A percentile compares a stretch with the other conserved stretches of the same genome.
Evolutionary conservation across 768 basidiomycete genomes (phyloP).

Genomic region (Auricularia heimuer): DNA sequence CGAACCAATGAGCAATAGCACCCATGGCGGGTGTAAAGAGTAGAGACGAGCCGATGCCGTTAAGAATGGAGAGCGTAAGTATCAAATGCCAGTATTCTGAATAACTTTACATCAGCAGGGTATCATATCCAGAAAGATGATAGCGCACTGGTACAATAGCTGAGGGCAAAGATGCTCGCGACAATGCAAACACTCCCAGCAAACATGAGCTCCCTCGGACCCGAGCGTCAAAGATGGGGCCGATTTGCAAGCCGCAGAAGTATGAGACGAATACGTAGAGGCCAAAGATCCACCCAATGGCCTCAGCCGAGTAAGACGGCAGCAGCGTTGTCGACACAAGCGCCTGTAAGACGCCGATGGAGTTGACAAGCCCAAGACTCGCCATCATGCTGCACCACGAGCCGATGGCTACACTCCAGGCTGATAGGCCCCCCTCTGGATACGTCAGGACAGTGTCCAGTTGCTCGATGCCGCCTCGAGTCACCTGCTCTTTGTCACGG

Average conservation of each 20-base stretch:
- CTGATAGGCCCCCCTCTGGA: not conserved
- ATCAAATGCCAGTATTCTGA: not conserved
- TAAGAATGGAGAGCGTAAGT: not conserved
- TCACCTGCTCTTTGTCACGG: too few species aligned
- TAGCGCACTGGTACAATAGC: not conserved
- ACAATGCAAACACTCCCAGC: not conserved
- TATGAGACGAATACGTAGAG: not conserved
- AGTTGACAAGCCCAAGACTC: not conserved
- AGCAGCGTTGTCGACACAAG: not conserved
- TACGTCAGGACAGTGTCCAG: not conserved
- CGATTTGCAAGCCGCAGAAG: not conserved
- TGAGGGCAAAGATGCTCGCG: not conserved
- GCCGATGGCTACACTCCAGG: not conserved
- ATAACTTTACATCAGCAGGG: not conserved
- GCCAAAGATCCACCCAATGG: slow-evolving; percentile 1
- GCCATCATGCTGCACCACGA: not conserved
- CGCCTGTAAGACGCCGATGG: slow-evolving; percentile 3
- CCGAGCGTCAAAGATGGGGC: not conserved
- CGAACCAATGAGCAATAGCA: not conserved
- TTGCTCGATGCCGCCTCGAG: too few species aligned
- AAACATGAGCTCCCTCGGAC: not conserved
- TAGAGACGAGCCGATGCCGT: not conserved
- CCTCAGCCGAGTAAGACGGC: slow-evolving; percentile 5
- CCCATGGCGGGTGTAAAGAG: not conserved
- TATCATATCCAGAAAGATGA: not conserved